Conservation (phyloP, 305 asterid genomes). For the Fraxinus xanthoxyloides region DNA sequence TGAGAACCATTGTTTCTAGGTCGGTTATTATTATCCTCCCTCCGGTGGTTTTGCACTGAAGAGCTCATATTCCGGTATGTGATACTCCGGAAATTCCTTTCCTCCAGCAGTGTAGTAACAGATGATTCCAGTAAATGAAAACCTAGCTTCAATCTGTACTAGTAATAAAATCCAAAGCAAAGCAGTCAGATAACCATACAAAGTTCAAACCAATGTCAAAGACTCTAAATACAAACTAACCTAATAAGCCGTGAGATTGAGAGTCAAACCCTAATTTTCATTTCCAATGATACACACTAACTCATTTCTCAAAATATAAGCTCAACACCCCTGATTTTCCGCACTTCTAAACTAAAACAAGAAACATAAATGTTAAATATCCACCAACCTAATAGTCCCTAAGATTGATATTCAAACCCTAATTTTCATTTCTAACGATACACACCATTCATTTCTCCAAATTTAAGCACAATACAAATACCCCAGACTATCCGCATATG, state of each 20-base stretch:
- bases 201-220: not conserved
- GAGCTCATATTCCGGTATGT: slow-evolving; percentile 71
- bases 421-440: not conserved
- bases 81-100: slow-evolving; percentile 29
- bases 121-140: not conserved
- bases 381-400: not conserved
- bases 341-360: too few relatives aligned
- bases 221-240: not conserved
- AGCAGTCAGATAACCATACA: slow-evolving; percentile 1
- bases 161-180: not conserved
- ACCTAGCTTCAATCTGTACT: slow-evolving; percentile 32
- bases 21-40: slow-evolving; percentile 49
- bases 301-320: too few relatives aligned
- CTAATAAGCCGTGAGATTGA: not conserved
- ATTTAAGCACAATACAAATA: not conserved
- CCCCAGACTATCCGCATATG: not conserved
- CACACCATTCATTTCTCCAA: slow-evolving; percentile 7
- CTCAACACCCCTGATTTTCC: too few relatives aligned
- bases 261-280: slow-evolving; percentile 15
- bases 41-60: slow-evolving; percentile 45
- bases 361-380: too few relatives aligned
- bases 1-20: slow-evolving; percentile 48
- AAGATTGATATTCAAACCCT: slow-evolving; percentile 15
- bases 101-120: slow-evolving; percentile 20
- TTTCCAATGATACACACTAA: not conserved